A percentile compares a stretch with the other conserved stretches of the same genome.
Conservation (phyloP, 192 early-diverging fungal species). For the Coemansia sp. region DNA sequence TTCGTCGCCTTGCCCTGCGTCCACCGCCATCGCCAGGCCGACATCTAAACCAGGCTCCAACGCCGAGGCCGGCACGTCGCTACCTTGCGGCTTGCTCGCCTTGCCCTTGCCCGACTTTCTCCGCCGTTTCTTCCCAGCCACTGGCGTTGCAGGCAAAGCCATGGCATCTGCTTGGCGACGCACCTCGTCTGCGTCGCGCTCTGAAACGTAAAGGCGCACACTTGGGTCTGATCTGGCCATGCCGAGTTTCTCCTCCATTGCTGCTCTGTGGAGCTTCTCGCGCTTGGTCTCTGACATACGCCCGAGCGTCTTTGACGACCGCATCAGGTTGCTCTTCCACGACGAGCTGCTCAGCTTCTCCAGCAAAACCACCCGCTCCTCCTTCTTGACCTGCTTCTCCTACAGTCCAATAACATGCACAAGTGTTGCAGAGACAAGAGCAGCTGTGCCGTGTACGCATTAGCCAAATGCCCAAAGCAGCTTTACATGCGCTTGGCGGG, state of each 20-base stretch:
- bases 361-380: slow-evolving; percentile 63
- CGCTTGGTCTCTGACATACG: slow-evolving; percentile 61
- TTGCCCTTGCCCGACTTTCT: slow-evolving; percentile 15
- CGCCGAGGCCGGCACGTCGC: neutral
- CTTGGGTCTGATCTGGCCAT: slow-evolving; percentile 57
- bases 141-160: neutral
- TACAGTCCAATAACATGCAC: slow-evolving; percentile 12
- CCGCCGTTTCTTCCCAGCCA: slow-evolving; percentile 7
- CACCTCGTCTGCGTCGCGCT: slow-evolving; percentile 51
- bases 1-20: neutral
- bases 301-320: slow-evolving; percentile 69
- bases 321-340: slow-evolving; percentile 67
- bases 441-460: neutral
- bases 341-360: slow-evolving; percentile 63
- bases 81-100: neutral
- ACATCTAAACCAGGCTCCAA: neutral
- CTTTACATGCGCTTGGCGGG: neutral
- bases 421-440: neutral
- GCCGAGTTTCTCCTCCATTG: slow-evolving; percentile 65
- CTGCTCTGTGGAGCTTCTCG: slow-evolving; percentile 66
- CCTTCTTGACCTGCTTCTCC: slow-evolving; percentile 81
- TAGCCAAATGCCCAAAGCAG: slow-evolving; percentile 23
- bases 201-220: slow-evolving; percentile 59
- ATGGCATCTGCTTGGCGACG: slow-evolving; percentile 17
- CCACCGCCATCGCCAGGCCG: neutral